Conservation (phyloP, 2,329 filamentous ascomycete genomes). For the Balansia obtecta region DNA sequence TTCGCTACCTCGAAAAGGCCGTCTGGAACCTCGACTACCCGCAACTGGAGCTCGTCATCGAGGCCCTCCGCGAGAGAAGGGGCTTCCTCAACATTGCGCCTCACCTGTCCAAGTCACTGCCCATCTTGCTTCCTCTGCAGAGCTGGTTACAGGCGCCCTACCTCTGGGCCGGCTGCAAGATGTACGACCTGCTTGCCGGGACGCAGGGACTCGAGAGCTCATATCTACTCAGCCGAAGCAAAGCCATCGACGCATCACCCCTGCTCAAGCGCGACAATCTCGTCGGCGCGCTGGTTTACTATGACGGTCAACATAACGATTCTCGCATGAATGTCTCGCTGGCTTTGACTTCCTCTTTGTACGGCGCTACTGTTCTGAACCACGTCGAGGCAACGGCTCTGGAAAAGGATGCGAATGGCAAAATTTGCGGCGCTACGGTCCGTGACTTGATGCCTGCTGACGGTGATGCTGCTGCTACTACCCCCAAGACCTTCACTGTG, state of each 20-base stretch:
- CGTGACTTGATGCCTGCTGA: slow-evolving; percentile 48
- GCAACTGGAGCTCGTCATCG: slow-evolving; percentile 69
- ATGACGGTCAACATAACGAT: slow-evolving; percentile 79
- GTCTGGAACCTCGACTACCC: slow-evolving; percentile 77
- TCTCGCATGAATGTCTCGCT: slow-evolving; percentile 79
- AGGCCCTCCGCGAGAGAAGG: slow-evolving; percentile 70
- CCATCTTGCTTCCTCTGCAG: slow-evolving; percentile 72
- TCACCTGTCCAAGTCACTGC: slow-evolving; percentile 68
- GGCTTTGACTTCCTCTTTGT: slow-evolving; percentile 67
- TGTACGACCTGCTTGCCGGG: slow-evolving; percentile 71
- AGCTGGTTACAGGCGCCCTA: slow-evolving; percentile 76
- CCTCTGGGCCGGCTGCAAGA: slow-evolving; percentile 59
- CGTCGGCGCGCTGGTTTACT: slow-evolving; percentile 72
- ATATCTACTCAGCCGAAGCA: slow-evolving; percentile 67
- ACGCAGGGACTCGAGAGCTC: slow-evolving; percentile 74
- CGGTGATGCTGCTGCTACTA: slow-evolving; percentile 22
- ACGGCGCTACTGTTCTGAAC: slow-evolving; percentile 69
- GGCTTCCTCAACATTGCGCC: slow-evolving; percentile 76
- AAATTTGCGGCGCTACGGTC: slow-evolving; percentile 51
- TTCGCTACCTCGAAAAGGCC: slow-evolving; percentile 76
- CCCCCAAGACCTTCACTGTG: slow-evolving; percentile 51
- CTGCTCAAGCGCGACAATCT: slow-evolving; percentile 64
- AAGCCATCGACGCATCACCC: slow-evolving; percentile 66
- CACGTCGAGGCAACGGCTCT: slow-evolving; percentile 67
- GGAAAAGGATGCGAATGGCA: slow-evolving; percentile 57